phyloP scores from a whole-genome alignment of 768 basidiomycete species.

The Pulveroboletus sp. region DNA sequence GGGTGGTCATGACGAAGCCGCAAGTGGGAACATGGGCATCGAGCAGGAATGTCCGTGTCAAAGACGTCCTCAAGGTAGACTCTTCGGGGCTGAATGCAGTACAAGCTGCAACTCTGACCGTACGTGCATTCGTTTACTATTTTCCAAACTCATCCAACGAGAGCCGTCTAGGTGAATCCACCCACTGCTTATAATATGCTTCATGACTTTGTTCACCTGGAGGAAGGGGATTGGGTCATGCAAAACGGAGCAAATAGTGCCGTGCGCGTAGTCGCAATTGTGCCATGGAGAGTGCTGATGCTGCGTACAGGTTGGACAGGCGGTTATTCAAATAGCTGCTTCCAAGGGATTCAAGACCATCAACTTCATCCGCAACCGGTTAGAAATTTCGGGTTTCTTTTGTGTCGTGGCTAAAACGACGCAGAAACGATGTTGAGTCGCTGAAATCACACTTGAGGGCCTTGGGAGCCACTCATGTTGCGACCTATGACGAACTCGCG shows the following conservation, averaged over 20 bases:
- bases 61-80: conserved; percentile 63
- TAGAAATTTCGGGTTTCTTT: conserved; percentile 12
- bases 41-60: conserved; percentile 46
- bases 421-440: conserved; percentile 51
- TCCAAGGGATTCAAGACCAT: conserved; percentile 69
- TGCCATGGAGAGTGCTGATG: background rate
- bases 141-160: background rate
- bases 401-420: background rate
- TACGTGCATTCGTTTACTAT: conserved; percentile 29
- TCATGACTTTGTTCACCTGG: conserved; percentile 59
- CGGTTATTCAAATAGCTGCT: conserved; percentile 83
- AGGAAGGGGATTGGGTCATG: conserved; percentile 74
- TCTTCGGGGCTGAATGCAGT: conserved; percentile 49
- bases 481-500: conserved; percentile 72
- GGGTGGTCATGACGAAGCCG: conserved; percentile 68
- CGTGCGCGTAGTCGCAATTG: conserved; percentile 38
- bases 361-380: conserved; percentile 79
- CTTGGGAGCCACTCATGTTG: conserved; percentile 74
- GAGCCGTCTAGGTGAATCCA: conserved; percentile 62
- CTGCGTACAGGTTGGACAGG: conserved; percentile 66
- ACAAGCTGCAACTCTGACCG: conserved; percentile 74
- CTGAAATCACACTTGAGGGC: conserved; percentile 49
- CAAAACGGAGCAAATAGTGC: conserved; percentile 89
- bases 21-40: conserved; percentile 80
- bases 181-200: conserved; percentile 85